These are phyloP conservation scores for Fomitopsis pinicola DNA, from an alignment of 1,284 basidiomycete genomes.

Conservation along the genomic window DNA sequence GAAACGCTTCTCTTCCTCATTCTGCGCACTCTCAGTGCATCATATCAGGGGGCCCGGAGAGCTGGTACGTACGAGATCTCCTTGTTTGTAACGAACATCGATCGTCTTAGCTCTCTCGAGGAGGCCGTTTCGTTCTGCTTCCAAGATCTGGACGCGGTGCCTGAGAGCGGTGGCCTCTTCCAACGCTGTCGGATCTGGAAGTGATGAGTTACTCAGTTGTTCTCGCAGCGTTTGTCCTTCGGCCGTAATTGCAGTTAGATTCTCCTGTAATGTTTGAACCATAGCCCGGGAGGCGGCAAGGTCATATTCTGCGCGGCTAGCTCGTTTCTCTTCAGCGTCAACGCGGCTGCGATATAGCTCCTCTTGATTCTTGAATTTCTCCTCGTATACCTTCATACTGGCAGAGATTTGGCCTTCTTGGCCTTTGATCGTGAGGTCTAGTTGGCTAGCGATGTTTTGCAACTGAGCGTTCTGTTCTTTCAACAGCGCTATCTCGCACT, in stretches of 20 bases:
- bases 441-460: slow-evolving; percentile 14
- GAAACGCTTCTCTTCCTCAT: slow-evolving; percentile 32
- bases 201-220: slow-evolving; percentile 17
- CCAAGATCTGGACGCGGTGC: slow-evolving; percentile 19
- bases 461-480: slow-evolving; percentile 22
- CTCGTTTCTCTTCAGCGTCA: slow-evolving; percentile 13
- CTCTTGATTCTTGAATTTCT: slow-evolving; percentile 14
- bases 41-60: not conserved
- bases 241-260: slow-evolving; percentile 8
- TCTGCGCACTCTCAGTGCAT: slow-evolving; percentile 15
- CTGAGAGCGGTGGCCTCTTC: slow-evolving; percentile 22
- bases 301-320: slow-evolving; percentile 14
- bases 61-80: slow-evolving; percentile 28
- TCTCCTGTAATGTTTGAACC: slow-evolving; percentile 10
- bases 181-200: slow-evolving; percentile 16
- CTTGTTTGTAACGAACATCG: slow-evolving; percentile 29
- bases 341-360: slow-evolving; percentile 9
- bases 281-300: slow-evolving; percentile 14
- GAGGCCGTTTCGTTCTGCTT: slow-evolving; percentile 21
- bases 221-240: slow-evolving; percentile 16
- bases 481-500: slow-evolving; percentile 21
- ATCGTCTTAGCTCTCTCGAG: slow-evolving; percentile 27
- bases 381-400: slow-evolving; percentile 17
- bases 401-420: slow-evolving; percentile 10
- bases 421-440: slow-evolving; percentile 14